Conservation (phyloP, 176 grass and related monocot genomes). For the Microstegium vimineum region DNA sequence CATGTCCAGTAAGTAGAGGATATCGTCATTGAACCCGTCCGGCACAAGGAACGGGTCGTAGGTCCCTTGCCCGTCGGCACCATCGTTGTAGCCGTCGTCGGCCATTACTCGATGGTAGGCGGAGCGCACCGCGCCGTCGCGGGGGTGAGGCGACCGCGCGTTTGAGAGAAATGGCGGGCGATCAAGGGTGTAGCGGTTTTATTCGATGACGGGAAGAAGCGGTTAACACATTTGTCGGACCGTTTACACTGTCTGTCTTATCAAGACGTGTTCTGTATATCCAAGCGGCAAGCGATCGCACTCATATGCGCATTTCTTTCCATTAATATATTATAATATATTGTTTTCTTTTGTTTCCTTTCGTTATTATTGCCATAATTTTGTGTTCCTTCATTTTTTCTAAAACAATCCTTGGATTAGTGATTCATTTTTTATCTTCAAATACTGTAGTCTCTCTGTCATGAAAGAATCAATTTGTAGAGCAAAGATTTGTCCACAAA, state of each 20-base stretch:
- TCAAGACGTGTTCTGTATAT: not conserved
- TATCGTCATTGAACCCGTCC: not conserved
- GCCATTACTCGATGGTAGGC: constrained; percentile 11
- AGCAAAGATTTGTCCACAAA: too few species aligned
- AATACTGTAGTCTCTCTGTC: too few species aligned
- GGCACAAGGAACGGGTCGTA: not conserved
- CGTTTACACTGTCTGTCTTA: not conserved
- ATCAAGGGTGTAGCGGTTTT: not conserved
- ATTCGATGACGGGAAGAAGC: not conserved
- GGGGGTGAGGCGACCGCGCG: not conserved
- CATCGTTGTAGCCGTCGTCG: not conserved
- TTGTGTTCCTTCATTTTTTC: too few species aligned
- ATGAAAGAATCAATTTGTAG: too few species aligned
- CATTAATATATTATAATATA: too few species aligned
- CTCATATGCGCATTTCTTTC: too few species aligned
- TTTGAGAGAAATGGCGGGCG: not conserved
- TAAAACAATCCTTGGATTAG: too few species aligned
- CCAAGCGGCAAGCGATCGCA: too few species aligned
- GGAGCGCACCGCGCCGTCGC: not conserved
- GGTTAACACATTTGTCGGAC: not conserved
- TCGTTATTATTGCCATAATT: too few species aligned
- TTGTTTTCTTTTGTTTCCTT: too few species aligned
- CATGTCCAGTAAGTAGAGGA: not conserved
- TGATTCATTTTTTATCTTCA: not conserved
- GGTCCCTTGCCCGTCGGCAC: not conserved